Conservation (phyloP, 208 protist species). For the Trypanosoma avium region DNA sequence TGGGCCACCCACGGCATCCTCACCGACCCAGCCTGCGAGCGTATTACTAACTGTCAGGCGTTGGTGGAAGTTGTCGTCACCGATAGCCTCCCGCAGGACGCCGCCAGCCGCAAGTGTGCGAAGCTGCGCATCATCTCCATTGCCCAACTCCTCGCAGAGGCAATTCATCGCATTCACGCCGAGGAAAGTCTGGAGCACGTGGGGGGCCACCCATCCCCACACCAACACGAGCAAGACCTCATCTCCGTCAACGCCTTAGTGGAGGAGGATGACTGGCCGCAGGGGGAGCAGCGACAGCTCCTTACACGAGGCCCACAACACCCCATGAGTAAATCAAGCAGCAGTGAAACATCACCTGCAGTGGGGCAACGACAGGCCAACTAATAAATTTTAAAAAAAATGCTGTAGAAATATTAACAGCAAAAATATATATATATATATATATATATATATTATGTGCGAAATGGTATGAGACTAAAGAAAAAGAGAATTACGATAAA, state of each 20-base stretch:
- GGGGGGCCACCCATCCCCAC: conserved; percentile 30
- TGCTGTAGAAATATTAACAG: background rate
- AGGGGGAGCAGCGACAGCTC: conserved; percentile 1
- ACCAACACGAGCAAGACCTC: conserved; percentile 63
- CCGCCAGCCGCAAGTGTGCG: conserved; percentile 54
- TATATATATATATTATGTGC: too few species aligned
- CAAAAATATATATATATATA: background rate
- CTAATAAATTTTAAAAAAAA: background rate
- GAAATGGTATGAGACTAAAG: too few species aligned
- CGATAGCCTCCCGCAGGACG: conserved; percentile 90
- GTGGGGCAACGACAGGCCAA: background rate
- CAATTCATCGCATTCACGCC: conserved; percentile 85
- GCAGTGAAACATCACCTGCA: background rate
- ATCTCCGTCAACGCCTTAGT: conserved; percentile 79
- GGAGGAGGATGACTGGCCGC: conserved; percentile 74
- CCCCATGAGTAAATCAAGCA: conserved; percentile 1
- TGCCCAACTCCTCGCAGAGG: conserved; percentile 84
- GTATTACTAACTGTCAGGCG: conserved; percentile 82
- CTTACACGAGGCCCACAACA: background rate
- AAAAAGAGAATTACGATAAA: background rate
- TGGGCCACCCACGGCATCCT: conserved; percentile 95
- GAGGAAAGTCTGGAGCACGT: conserved; percentile 79
- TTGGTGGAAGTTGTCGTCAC: conserved; percentile 93
- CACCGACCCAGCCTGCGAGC: conserved; percentile 90
- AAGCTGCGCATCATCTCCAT: conserved; percentile 90